A percentile compares a stretch with the other conserved stretches of the same genome.
Evolutionary conservation across 495 filamentous ascomycete species (phyloP).

Genomic region (Venustampulla echinocandica): DNA sequence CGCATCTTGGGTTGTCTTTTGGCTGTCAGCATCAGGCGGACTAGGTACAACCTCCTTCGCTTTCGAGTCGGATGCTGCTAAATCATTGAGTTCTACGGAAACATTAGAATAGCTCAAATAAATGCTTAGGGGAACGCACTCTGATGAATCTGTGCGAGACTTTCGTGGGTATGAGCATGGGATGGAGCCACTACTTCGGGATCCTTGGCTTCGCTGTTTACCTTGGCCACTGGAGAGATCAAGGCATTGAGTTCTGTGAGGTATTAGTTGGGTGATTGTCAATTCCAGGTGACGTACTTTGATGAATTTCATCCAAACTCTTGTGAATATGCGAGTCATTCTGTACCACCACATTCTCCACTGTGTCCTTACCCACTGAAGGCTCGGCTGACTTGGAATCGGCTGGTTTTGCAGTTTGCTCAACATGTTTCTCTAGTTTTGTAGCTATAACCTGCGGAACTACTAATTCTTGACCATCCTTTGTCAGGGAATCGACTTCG

Average conservation of each 20-base stretch:
- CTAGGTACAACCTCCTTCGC: background rate
- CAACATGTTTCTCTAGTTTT: no score
- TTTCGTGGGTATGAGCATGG: background rate
- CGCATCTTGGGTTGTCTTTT: background rate
- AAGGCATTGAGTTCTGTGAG: background rate
- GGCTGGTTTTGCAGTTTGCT: no score
- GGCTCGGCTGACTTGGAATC: no score
- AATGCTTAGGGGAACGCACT: background rate
- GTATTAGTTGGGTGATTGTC: background rate
- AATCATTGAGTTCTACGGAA: background rate
- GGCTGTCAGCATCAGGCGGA: no score
- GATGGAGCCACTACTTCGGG: background rate
- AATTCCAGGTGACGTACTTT: background rate
- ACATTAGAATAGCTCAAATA: background rate
- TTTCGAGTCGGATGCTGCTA: background rate
- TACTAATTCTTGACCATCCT: no score
- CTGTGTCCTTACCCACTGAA: no score
- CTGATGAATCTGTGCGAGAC: background rate
- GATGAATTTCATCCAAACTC: background rate
- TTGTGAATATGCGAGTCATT: background rate
- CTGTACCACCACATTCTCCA: no score
- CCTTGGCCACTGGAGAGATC: background rate
- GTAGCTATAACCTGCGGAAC: no score
- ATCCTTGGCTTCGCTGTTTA: background rate
- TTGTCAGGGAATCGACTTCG: no score